Evolutionary conservation across 2,329 filamentous ascomycete genomes (phyloP), one percentile per base, ranked within the genome.

Genomic region (Arthrobotrys sinensis): DNA sequence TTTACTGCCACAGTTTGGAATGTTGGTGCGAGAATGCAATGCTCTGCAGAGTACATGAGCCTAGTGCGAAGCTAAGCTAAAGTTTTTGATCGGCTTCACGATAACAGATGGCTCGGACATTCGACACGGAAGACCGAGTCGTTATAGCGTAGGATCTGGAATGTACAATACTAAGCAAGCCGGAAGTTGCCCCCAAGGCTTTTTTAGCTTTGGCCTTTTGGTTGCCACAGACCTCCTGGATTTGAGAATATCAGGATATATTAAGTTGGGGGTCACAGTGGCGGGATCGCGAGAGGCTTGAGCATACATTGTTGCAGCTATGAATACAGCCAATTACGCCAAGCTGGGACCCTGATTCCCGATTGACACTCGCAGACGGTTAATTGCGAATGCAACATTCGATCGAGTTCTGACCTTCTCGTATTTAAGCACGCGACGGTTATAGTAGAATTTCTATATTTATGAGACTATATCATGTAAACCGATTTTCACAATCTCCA

Each of bases 261-360:
- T 60, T 12, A 60, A 60, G 55, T 60, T 60, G 55, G 55, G 55
- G 55, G 55, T 60, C 55, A 60, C 53, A 43, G 55, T 28, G 36
- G 55, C 36, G 55, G 16, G 52, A 24, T 24, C 36, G n/a, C 14
- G 34, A 57, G 52, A 19, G 36, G 50, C 12, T 53, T 34, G 46
- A 16, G 24, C 24, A 53, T 53, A 16, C 36, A 24, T 14, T n/a
- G 5, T 14, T 57, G 52, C 32, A 32, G 36, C 36, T n/a, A 38
- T 53, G n/a, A 8, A 53, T 34, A 32, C 12, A 12, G 28, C 14
- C 14, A 16, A 34, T 24, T 21, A 16, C 10, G 50, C 50, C 28
- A 53, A 53, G 50, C 3, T 19, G 3, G 32, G 28, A 19, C 16
- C 34, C n/a, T 57, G 32, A 21, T 28, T 34, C 21, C 19, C 12